Base-by-base conservation (phyloP, 2,329 filamentous ascomycete species). In the Beauveria rudraprayagi region DNA sequence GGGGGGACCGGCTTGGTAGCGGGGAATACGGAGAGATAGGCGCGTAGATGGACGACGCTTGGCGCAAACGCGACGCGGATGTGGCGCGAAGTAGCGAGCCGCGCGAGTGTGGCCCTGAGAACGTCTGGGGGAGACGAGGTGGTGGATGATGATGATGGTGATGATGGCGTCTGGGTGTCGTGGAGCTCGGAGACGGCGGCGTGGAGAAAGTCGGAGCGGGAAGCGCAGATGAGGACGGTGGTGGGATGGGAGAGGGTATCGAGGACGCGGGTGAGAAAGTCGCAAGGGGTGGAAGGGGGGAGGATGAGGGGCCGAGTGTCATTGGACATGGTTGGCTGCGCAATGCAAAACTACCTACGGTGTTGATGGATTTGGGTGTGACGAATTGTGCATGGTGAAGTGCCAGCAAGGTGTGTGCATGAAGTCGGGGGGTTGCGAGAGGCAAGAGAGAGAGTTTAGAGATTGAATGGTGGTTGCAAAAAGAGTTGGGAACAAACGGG, bases 31-130 rank as follows among this genome's bases (percentile, higher is more conserved):
- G 88, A 79, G 19, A 97, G 79, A 68, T 88, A 90, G 41, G 90
- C 90, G 59, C 91, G 87, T 7, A 96, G 82, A 71, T 90, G 86
- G 24, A 89, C 85, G 59, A 94, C 81, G 2, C 88, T 91, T 0
- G 90, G 85, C 60, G 85, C 83, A 73, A 95, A 97, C 41, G 84
- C 76, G 9, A 92, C 73, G 60, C 83, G 84, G 64, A 95, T 81
- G 67, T 87, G 84, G 34, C 85, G 83, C 8, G 90, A 87, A 3
- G 83, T 80, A 52, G 87, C 83, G 30, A 92, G 78, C 64, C 90
- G 82, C 60, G 86, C 81, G 16, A 96, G 82, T 0, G 89, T 86
- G 30, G 86, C 83, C 17, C 79, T 76, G 7, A 90, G 74, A 8
- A 91, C 76, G 14, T 59, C 55, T n/a, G 41, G 26, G 40, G 26